Base-by-base conservation (phyloP, 306 rosid species). In the Acacia crassicarpa region DNA sequence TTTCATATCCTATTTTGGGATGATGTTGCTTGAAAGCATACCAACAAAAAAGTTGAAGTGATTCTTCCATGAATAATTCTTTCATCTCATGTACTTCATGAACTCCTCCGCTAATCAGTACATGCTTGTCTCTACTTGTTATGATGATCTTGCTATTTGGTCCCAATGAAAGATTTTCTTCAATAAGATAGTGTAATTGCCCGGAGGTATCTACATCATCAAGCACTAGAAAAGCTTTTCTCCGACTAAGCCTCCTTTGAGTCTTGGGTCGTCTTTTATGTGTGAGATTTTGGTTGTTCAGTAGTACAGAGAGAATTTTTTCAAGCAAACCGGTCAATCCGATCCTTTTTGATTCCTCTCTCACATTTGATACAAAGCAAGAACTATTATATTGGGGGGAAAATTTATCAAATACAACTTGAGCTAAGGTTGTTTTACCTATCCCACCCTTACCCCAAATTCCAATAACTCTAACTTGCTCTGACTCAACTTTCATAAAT, bases 391-490 rank as follows among this genome's bases (percentile, higher is more conserved):
- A 84, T 1, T n/a, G 46, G 16, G 23, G 6, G 62, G 44, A 84
- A 10, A 75, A 3, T 12, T 48, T 22, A 0, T 61, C 41, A 68
- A 9, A 68, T 41, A n/a, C 0, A 1, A 17, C 74, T 4, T 2
- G 74, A 40, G 51, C 74, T 20, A 40, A 22, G 0, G 49, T 68
- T 40, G 51, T 68, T 68, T 68, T 68, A 1, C 51, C 32, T 41
- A 41, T n/a, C 13, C 74, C 74, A 1, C 74, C 51, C 35, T 75
- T n/a, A 2, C 74, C 87, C 84, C 87, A 80, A 27, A 75, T 14
- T 76, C 84, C 87, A 59, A 80, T 41, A 9, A 69, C 54, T 61
- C 48, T 12, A 27, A 80, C 70, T 48, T 84, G 63, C 0, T 2
- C 3, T 30, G 79, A 40, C 1, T 76, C 33, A 15, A 9, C 22